These are phyloP conservation scores for Nigrograna mackinnonii DNA, from an alignment of 2,329 filamentous ascomycete species.

Conservation along the genomic window DNA sequence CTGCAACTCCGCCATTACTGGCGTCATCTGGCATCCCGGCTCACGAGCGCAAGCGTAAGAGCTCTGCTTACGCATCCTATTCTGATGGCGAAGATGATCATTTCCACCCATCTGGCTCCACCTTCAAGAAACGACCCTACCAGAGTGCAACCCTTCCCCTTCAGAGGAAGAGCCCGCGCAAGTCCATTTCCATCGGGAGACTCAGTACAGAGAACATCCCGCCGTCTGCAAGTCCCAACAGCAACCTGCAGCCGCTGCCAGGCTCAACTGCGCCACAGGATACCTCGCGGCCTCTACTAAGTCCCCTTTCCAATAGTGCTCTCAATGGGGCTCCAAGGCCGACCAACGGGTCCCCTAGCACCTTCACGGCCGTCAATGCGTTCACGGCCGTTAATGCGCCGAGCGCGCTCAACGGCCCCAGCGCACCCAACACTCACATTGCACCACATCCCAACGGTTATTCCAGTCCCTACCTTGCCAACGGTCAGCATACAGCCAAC, in stretches of 20 bases:
- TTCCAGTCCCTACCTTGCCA: slow-evolving; percentile 18
- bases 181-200: slow-evolving; percentile 22
- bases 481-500: no score
- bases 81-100: slow-evolving; percentile 35
- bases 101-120: neutral
- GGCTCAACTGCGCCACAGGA: slow-evolving; percentile 19
- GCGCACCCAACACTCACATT: slow-evolving; percentile 1
- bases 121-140: slow-evolving; percentile 26
- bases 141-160: slow-evolving; percentile 25
- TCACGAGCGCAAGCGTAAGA: slow-evolving; percentile 37
- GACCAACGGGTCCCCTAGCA: slow-evolving; percentile 9
- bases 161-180: slow-evolving; percentile 30
- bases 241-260: slow-evolving; percentile 20
- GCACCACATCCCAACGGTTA: slow-evolving; percentile 24
- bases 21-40: slow-evolving; percentile 3
- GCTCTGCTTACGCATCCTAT: slow-evolving; percentile 26
- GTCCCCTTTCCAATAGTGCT: slow-evolving; percentile 30
- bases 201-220: slow-evolving; percentile 30
- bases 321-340: slow-evolving; percentile 28
- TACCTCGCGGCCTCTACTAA: slow-evolving; percentile 24
- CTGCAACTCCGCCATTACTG: slow-evolving; percentile 28
- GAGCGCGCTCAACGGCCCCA: slow-evolving; percentile 15
- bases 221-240: slow-evolving; percentile 20
- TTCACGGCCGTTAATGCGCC: slow-evolving; percentile 29
- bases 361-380: slow-evolving; percentile 8